phyloP scores from a whole-genome alignment of 2,329 filamentous ascomycete species.

The Paraphaeosphaeria minitans region DNA sequence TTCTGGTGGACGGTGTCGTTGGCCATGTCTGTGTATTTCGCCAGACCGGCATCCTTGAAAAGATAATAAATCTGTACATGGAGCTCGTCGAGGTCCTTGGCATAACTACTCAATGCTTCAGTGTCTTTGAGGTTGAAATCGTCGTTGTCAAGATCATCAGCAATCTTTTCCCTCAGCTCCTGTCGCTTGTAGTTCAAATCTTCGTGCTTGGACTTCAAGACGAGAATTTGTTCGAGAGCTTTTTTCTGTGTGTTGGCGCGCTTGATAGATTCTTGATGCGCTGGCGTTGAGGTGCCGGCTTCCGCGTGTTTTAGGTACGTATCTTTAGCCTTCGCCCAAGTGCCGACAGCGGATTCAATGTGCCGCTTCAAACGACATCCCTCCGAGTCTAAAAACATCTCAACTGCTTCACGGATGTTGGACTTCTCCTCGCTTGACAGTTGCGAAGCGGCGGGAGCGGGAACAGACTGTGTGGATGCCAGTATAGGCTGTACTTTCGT shows the following conservation, averaged over 20 bases:
- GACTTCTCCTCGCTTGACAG: slow-evolving; percentile 33
- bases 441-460: slow-evolving; percentile 27
- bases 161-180: slow-evolving; percentile 35
- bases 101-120: slow-evolving; percentile 29
- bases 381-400: slow-evolving; percentile 32
- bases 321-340: slow-evolving; percentile 34
- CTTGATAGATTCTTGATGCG: slow-evolving; percentile 30
- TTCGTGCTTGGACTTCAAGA: slow-evolving; percentile 26
- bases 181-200: slow-evolving; percentile 25
- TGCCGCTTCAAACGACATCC: slow-evolving; percentile 31
- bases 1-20: slow-evolving; percentile 14
- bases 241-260: slow-evolving; percentile 34
- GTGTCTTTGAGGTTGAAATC: slow-evolving; percentile 33
- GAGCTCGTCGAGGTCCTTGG: slow-evolving; percentile 33
- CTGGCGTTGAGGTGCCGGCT: slow-evolving; percentile 23
- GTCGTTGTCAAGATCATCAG: slow-evolving; percentile 35
- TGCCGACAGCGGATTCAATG: slow-evolving; percentile 27
- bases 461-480: slow-evolving; percentile 7
- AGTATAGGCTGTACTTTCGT: slow-evolving; percentile 15
- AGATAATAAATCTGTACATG: slow-evolving; percentile 36
- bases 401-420: slow-evolving; percentile 24
- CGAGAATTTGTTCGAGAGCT: slow-evolving; percentile 35
- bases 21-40: slow-evolving; percentile 19
- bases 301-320: slow-evolving; percentile 35
- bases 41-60: slow-evolving; percentile 33